Evolutionary conservation across 1,139 yeast genomes (phyloP).

Genomic region (Torulaspora globosa): DNA sequence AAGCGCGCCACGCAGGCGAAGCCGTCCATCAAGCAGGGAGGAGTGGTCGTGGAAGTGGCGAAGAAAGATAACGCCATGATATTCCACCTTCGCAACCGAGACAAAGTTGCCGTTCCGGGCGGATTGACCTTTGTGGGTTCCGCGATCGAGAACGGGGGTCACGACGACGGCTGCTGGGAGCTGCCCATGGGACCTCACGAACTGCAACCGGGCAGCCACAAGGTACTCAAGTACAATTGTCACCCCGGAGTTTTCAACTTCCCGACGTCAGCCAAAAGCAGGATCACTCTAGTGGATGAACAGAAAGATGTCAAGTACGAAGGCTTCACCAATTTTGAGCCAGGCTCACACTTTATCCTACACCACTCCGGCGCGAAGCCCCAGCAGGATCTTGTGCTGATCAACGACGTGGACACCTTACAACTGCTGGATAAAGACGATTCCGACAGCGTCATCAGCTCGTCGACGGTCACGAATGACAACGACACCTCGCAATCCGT

Average conservation of each 20-base stretch:
- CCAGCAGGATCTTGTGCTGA: neutral
- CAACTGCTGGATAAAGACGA: conserved; percentile 10
- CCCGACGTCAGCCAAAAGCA: conserved; percentile 10
- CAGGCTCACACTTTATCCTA: conserved; percentile 5
- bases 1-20: neutral
- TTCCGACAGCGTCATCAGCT: conserved; percentile 18
- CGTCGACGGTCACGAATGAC: conserved; percentile 20
- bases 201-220: conserved; percentile 17
- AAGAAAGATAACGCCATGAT: conserved; percentile 20
- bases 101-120: conserved; percentile 15
- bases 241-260: conserved; percentile 14
- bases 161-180: conserved; percentile 14
- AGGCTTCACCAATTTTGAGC: conserved; percentile 10
- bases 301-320: conserved; percentile 13
- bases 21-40: neutral
- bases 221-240: conserved; percentile 19
- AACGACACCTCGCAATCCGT: conserved; percentile 14
- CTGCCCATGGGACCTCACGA: conserved; percentile 18
- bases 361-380: neutral
- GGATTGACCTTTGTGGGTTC: conserved; percentile 17
- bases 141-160: conserved; percentile 9
- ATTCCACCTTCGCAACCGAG: conserved; percentile 18
- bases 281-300: conserved; percentile 16
- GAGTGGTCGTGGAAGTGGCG: conserved; percentile 7
- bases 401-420: conserved; percentile 3